Evolutionary conservation across 495 filamentous ascomycete species (phyloP).

Genomic region (Massariosphaeria phaeospora): DNA sequence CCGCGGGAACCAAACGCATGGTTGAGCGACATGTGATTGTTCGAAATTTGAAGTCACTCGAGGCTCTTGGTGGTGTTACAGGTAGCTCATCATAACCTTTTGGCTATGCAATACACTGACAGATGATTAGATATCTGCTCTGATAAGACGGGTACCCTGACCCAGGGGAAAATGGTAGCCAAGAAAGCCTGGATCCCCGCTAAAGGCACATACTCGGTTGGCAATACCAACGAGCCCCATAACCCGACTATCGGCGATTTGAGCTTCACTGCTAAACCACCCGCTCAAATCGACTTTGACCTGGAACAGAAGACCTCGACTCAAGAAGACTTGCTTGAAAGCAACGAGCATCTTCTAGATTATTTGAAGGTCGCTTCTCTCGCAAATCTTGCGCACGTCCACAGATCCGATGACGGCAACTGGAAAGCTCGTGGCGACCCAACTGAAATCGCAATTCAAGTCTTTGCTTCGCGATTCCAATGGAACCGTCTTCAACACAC

Average conservation of each 20-base stretch:
- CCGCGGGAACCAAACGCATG: constrained; percentile 70
- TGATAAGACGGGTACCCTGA: constrained; percentile 68
- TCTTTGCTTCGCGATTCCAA: constrained; percentile 47
- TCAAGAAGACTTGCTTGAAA: constrained; percentile 39
- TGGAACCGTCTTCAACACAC: constrained; percentile 45
- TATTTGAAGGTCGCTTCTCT: constrained; percentile 39
- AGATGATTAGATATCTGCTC: constrained; percentile 41
- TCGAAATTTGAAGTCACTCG: constrained; percentile 60
- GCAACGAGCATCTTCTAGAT: constrained; percentile 31
- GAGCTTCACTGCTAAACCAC: constrained; percentile 26
- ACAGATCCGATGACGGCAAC: constrained; percentile 31
- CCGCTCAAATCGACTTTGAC: constrained; percentile 34
- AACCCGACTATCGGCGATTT: constrained; percentile 38
- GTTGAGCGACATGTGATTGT: constrained; percentile 66
- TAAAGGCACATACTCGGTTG: constrained; percentile 39
- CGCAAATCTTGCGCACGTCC: constrained; percentile 40
- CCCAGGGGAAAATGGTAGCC: constrained; percentile 61
- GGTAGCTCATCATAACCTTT: neutral
- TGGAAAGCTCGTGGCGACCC: constrained; percentile 54
- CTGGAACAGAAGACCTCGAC: constrained; percentile 26
- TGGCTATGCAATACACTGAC: neutral
- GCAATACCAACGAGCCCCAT: constrained; percentile 35
- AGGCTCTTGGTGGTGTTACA: constrained; percentile 56
- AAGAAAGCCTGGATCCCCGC: constrained; percentile 50
- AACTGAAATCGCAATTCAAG: constrained; percentile 55